A percentile compares a stretch with the other conserved stretches of the same genome.
These are phyloP conservation scores for Suillus weaverae DNA, from an alignment of 768 basidiomycete genomes.

Conservation along the genomic window DNA sequence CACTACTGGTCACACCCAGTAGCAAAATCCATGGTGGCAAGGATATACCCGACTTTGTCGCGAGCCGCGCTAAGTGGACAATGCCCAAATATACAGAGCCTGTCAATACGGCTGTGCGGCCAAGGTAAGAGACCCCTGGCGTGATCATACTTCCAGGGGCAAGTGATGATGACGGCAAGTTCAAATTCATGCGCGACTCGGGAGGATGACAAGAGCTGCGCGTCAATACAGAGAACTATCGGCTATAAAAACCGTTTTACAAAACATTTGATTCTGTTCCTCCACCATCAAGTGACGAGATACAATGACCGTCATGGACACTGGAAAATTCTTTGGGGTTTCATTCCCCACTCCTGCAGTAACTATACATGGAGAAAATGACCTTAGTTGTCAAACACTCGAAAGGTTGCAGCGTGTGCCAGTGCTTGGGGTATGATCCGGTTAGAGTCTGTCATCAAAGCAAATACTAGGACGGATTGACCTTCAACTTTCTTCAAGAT, in stretches of 20 bases:
- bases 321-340: background rate
- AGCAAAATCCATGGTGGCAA: conserved; percentile 42
- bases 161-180: background rate
- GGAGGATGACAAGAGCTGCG: background rate
- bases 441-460: background rate
- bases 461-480: background rate
- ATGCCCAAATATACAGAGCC: conserved; percentile 7
- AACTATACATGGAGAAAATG: background rate
- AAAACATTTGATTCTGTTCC: background rate
- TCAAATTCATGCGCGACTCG: background rate
- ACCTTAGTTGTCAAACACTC: background rate
- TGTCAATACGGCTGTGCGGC: background rate
- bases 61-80: conserved; percentile 8
- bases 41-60: conserved; percentile 16
- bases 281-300: background rate
- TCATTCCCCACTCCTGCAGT: background rate
- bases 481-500: background rate
- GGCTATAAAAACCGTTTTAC: background rate
- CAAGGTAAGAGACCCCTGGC: conserved; percentile 18
- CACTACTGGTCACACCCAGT: conserved; percentile 27
- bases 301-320: background rate
- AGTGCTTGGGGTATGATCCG: background rate
- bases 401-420: background rate
- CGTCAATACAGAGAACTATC: background rate
- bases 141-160: conserved; percentile 11